Percentiles rank a stretch among this genome's conserved stretches.
These are phyloP conservation scores for Plectosphaerella sp. DNA, from an alignment of 2,329 filamentous ascomycete species.

Conservation along the genomic window DNA sequence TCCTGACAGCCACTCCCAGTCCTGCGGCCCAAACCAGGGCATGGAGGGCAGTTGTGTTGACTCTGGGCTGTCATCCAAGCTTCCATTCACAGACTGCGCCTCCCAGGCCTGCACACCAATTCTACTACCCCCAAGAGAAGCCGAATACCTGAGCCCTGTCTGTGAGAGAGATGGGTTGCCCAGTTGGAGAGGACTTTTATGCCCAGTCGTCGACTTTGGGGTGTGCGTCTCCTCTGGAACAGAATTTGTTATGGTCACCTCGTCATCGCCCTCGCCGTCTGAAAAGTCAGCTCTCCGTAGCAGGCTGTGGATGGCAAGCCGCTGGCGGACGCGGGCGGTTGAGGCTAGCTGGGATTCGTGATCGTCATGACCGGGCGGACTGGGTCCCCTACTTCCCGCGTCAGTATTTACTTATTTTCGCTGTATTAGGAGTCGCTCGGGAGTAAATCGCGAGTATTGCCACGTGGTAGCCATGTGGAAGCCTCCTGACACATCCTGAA, in stretches of 20 bases:
- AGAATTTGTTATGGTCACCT: slow-evolving; percentile 1
- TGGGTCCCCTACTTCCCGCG: no score
- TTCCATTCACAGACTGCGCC: not conserved
- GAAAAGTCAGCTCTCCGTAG: slow-evolving; percentile 19
- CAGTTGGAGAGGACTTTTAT: not conserved
- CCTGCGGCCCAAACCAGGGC: slow-evolving; percentile 4
- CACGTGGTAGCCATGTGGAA: no score
- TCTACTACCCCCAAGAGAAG: not conserved
- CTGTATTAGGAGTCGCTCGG: no score
- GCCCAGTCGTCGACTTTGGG: not conserved
- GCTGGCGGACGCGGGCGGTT: slow-evolving; percentile 14
- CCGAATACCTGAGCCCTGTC: not conserved
- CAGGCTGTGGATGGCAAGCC: slow-evolving; percentile 23
- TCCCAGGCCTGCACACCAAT: not conserved
- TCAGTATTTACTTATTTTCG: no score
- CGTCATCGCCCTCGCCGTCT: slow-evolving; percentile 17
- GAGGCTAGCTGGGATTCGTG: slow-evolving; percentile 11
- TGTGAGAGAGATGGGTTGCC: not conserved
- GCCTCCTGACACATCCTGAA: no score
- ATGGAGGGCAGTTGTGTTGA: not conserved
- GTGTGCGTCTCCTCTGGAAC: not conserved
- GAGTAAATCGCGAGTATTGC: no score
- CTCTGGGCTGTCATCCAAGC: not conserved
- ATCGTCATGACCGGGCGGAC: not conserved
- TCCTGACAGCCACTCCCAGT: slow-evolving; percentile 7